A percentile compares a stretch with the other conserved stretches of the same genome.
Evolutionary conservation across 371 early-diverging fungal species (phyloP).

Genomic region (Rhizopus microsporus): DNA sequence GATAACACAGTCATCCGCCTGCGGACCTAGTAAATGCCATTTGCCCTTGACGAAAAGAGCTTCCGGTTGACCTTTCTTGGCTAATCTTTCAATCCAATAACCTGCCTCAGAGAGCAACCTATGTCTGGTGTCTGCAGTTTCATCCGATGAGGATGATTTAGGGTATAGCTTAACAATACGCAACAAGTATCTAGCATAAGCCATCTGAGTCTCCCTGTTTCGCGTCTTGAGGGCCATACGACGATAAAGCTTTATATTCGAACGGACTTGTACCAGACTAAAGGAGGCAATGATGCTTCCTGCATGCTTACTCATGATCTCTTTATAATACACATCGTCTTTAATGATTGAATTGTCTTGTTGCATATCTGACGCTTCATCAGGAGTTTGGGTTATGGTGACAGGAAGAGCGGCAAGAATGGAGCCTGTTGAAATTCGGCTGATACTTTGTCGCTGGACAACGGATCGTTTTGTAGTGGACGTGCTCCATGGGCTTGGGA

Average conservation of each 20-base stretch:
- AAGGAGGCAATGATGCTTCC: constrained; percentile 34
- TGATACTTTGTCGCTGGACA: neutral
- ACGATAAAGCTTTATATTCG: constrained; percentile 59
- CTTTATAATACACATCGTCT: too few relatives aligned
- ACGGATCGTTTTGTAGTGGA: neutral
- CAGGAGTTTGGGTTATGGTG: constrained; percentile 8
- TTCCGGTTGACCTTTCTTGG: constrained; percentile 67
- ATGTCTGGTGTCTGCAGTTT: constrained; percentile 21
- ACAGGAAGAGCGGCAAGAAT: constrained; percentile 12
- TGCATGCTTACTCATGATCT: neutral
- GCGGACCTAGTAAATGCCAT: constrained; percentile 64
- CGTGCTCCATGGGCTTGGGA: constrained; percentile 26
- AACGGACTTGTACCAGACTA: constrained; percentile 50
- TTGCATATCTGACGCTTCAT: neutral
- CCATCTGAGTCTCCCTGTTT: constrained; percentile 64
- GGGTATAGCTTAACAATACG: constrained; percentile 38
- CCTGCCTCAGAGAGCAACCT: constrained; percentile 57
- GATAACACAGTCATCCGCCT: constrained; percentile 35
- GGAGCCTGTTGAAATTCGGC: constrained; percentile 11
- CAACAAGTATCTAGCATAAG: constrained; percentile 74
- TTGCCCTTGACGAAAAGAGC: constrained; percentile 69
- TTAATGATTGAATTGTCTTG: too few relatives aligned
- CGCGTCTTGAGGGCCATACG: constrained; percentile 77
- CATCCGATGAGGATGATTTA: neutral
- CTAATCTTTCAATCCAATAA: constrained; percentile 74